A percentile compares a stretch with the other conserved stretches of the same genome.
Conservation (phyloP, 768 basidiomycete genomes). For the Leucosporidium yakuticum region DNA sequence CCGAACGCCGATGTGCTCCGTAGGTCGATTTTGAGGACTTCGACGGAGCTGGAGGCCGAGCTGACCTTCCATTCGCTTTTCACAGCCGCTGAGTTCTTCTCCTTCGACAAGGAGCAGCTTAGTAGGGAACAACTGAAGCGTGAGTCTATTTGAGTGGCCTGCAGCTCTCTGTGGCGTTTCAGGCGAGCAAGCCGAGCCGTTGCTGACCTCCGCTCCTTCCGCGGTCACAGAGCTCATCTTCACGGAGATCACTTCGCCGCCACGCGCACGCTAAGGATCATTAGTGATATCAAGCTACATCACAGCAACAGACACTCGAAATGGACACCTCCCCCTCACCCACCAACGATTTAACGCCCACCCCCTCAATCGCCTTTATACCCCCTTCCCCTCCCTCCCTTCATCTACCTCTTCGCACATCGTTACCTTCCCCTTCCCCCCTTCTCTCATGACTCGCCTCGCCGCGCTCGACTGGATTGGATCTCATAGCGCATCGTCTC, state of each 20-base stretch:
- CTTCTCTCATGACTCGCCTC: too few relatives aligned
- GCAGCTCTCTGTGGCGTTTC: background rate
- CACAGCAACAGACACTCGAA: too few relatives aligned
- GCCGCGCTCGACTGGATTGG: too few relatives aligned
- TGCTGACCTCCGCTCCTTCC: background rate
- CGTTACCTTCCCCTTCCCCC: too few relatives aligned
- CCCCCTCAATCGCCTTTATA: too few relatives aligned
- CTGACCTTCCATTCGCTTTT: constrained; percentile 50
- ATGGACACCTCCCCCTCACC: too few relatives aligned
- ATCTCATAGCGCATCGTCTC: too few relatives aligned
- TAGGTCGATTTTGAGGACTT: constrained; percentile 41
- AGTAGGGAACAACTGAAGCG: constrained; percentile 43
- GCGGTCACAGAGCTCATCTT: constrained; percentile 33
- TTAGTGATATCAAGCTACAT: too few relatives aligned
- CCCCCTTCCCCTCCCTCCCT: too few relatives aligned
- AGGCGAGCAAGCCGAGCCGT: too few relatives aligned
- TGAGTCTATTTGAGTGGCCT: background rate
- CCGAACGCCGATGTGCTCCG: constrained; percentile 57
- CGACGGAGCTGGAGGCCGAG: constrained; percentile 18
- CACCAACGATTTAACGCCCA: too few relatives aligned
- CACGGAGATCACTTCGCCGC: constrained; percentile 37
- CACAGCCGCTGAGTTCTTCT: constrained; percentile 64
- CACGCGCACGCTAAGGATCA: constrained; percentile 20
- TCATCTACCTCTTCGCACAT: too few relatives aligned
- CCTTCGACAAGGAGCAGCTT: constrained; percentile 56